These are phyloP conservation scores for Microdochium bolleyi DNA, from an alignment of 2,329 filamentous ascomycete genomes.

Conservation along the genomic window DNA sequence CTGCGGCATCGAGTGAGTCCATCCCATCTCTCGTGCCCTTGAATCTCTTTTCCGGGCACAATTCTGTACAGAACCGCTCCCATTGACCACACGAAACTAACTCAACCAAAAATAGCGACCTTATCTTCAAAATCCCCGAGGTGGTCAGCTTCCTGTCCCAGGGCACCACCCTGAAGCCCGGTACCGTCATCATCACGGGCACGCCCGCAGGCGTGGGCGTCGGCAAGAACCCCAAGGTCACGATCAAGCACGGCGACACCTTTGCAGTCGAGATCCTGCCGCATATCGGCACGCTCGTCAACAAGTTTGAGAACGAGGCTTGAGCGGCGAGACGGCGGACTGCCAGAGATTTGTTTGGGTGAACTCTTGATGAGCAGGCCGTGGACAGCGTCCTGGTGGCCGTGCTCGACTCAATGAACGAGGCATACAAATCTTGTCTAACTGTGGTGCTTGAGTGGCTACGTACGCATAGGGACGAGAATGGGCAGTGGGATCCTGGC, in stretches of 20 bases:
- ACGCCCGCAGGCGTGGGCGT: slow-evolving; percentile 36
- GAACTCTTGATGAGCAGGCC: no score
- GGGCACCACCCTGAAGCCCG: slow-evolving; percentile 40
- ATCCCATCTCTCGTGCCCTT: no score
- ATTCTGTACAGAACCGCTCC: not conserved
- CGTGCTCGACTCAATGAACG: no score
- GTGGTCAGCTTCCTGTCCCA: slow-evolving; percentile 38
- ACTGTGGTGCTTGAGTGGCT: no score
- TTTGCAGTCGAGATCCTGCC: slow-evolving; percentile 39
- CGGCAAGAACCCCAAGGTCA: slow-evolving; percentile 25
- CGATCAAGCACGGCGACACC: slow-evolving; percentile 33
- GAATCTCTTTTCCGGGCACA: no score
- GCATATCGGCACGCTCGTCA: slow-evolving; percentile 38
- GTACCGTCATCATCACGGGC: slow-evolving; percentile 41
- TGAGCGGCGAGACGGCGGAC: no score
- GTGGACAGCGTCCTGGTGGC: no score
- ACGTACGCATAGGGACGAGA: no score
- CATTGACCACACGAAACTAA: slow-evolving; percentile 27
- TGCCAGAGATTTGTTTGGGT: no score
- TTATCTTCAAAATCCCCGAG: slow-evolving; percentile 43
- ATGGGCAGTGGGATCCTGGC: no score
- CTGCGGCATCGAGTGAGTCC: slow-evolving; percentile 18
- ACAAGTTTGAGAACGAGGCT: slow-evolving; percentile 25
- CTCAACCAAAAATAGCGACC: slow-evolving; percentile 33
- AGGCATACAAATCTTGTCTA: no score